A percentile compares a stretch with the other conserved stretches of the same genome.
phyloP scores from a whole-genome alignment of 169 alveolate species.

The Besnoitia besnoiti region DNA sequence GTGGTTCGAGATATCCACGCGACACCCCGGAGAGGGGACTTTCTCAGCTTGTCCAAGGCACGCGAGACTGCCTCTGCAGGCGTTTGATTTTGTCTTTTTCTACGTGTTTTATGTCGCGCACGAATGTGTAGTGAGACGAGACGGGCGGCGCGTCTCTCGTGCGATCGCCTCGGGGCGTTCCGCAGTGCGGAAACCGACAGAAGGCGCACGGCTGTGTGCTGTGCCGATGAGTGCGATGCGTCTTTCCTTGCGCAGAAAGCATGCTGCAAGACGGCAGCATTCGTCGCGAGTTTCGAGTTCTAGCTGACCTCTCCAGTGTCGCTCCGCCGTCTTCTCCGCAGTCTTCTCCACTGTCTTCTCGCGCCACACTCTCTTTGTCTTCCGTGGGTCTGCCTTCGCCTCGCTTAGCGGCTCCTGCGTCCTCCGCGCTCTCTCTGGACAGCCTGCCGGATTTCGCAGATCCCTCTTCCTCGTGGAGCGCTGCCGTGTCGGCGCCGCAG shows the following conservation, averaged over 20 bases:
- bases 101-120: too few relatives aligned
- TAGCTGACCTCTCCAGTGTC: slow-evolving; percentile 7
- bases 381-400: neutral
- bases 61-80: too few relatives aligned
- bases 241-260: neutral
- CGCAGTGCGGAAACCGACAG: too few relatives aligned
- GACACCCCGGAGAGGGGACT: too few relatives aligned
- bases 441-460: neutral
- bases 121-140: too few relatives aligned
- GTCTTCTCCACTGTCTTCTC: neutral
- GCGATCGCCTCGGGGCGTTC: too few relatives aligned
- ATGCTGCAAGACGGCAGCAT: neutral
- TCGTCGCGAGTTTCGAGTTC: slow-evolving; percentile 11
- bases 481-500: neutral
- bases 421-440: neutral
- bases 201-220: too few relatives aligned
- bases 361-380: neutral
- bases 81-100: too few relatives aligned
- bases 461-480: neutral
- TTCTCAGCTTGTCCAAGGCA: too few relatives aligned
- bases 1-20: too few relatives aligned
- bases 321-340: neutral
- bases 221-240: too few relatives aligned
- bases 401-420: neutral
- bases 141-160: too few relatives aligned